Evolutionary conservation across 2,329 filamentous ascomycete genomes (phyloP), one percentile per base, ranked within the genome.

Genomic region (Stagonosporopsis vannaccii): DNA sequence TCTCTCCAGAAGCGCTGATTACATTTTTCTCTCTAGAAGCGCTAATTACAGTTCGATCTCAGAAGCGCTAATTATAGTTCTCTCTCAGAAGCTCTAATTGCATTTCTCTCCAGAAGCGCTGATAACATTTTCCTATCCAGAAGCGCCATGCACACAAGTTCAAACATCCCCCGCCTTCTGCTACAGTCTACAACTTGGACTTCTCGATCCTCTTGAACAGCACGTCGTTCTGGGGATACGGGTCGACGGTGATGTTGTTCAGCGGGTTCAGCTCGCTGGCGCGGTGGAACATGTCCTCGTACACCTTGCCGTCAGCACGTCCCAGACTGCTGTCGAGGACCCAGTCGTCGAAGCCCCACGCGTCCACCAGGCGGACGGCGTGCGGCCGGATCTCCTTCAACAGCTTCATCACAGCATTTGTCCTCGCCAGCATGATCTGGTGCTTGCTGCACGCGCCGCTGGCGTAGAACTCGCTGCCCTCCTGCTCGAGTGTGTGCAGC

Each of bases 281-380:
- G 13, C 90, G 79, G 67, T 87, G 80, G 77, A 92, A 92, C 79
- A 92, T 81, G 66, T 92, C 90, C 72, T 90, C 87, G 65, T 92
- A 92, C 1, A 92, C 90, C 66, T 89, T 87, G 19, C 90, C 90
- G 58, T 92, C 90, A 39, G 84, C 84, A 1, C 89, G 80, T 1
- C 90, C 90, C 35, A 92, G 74, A 55, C 85, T 86, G 65, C 84
- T 88, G 71, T 92, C 89, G 2, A 92, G 82, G 66, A 90, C 87
- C 88, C 88, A 92, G 71, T 92, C 90, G 1, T 89, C 86, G 76
- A 92, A 90, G 58, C 85, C 84, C 90, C 90, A 92, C 0, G 87
- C 80, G 67, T 92, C 90, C 0, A 91, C 89, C 11, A 92, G 77
- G 11, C 85, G 76, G 13, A 92, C 82, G 0, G 90, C 88, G 69